phyloP scores from a whole-genome alignment of 306 rosid genomes.

The Vigna hirtella region DNA sequence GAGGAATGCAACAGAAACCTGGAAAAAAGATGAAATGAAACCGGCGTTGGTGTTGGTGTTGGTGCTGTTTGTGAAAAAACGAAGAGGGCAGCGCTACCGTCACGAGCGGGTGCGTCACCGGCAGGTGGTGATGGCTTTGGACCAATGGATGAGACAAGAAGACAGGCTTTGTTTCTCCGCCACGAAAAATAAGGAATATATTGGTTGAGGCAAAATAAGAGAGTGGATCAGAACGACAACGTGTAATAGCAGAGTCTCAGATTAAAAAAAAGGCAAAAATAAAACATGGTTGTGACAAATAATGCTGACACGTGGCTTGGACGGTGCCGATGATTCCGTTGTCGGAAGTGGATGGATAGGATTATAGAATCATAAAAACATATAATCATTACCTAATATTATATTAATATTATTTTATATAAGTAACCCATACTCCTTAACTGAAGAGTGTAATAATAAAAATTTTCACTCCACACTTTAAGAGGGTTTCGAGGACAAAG shows the following conservation, averaged over 20 bases:
- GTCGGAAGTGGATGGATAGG: neutral
- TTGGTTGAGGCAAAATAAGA: neutral
- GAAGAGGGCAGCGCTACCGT: slow-evolving; percentile 16
- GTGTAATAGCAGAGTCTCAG: slow-evolving; percentile 10
- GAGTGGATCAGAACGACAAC: slow-evolving; percentile 47
- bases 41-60: neutral
- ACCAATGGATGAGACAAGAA: slow-evolving; percentile 32
- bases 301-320: slow-evolving; percentile 41
- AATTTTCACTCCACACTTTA: too few relatives aligned
- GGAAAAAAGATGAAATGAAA: neutral
- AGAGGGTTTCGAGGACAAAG: too few relatives aligned
- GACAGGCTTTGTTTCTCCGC: slow-evolving; percentile 1
- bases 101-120: slow-evolving; percentile 43
- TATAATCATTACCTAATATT: neutral
- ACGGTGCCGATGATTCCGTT: slow-evolving; percentile 48
- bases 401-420: too few relatives aligned
- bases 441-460: too few relatives aligned
- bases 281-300: neutral
- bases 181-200: slow-evolving; percentile 37
- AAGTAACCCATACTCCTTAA: neutral
- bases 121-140: slow-evolving; percentile 9
- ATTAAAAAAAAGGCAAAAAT: neutral
- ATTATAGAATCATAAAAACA: neutral
- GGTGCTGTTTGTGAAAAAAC: neutral
- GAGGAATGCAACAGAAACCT: neutral